These are phyloP conservation scores for Sedum album DNA, from an alignment of 164 flowering plant genomes.

Conservation along the genomic window DNA sequence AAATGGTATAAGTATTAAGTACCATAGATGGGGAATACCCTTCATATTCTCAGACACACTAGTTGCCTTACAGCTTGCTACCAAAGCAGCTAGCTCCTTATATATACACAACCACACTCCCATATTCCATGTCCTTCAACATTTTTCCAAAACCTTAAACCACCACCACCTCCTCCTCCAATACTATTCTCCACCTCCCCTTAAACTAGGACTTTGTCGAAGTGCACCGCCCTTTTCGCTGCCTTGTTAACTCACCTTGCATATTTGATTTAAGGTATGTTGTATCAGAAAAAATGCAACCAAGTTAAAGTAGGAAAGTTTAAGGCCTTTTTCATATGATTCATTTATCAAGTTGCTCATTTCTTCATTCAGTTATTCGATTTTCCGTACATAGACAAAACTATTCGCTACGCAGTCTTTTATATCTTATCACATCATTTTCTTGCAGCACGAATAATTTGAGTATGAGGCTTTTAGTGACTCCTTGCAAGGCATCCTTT, in stretches of 20 bases:
- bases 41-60: conserved; percentile 2
- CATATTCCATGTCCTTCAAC: background rate
- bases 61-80: background rate
- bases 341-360: background rate
- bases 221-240: background rate
- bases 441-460: background rate
- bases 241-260: background rate
- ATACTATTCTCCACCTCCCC: background rate
- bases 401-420: background rate
- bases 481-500: conserved; percentile 28
- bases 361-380: background rate
- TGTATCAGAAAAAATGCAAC: background rate
- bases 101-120: conserved; percentile 4
- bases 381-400: background rate
- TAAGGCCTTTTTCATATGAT: background rate
- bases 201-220: background rate
- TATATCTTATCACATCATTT: background rate
- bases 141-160: background rate
- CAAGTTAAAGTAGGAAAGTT: no score
- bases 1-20: background rate
- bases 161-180: conserved; percentile 1
- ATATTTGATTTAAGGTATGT: background rate
- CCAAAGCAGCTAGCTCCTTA: background rate
- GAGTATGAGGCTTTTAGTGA: conserved; percentile 23
- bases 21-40: background rate